These are phyloP conservation scores for Crepidotus variabilis DNA, from an alignment of 768 basidiomycete genomes.

Conservation along the genomic window DNA sequence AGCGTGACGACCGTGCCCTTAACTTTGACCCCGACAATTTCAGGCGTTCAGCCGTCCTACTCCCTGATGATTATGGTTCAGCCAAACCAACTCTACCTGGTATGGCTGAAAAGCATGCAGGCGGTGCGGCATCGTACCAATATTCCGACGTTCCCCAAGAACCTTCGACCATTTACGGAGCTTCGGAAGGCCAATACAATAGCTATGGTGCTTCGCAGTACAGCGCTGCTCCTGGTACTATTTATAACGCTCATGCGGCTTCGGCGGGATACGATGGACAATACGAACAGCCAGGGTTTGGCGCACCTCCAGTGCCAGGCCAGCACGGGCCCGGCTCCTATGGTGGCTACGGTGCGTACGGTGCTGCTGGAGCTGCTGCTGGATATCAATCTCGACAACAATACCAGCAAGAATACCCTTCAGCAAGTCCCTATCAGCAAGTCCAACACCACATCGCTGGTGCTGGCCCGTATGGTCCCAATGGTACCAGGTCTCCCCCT, in stretches of 20 bases:
- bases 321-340: slow-evolving; percentile 19
- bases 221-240: slow-evolving; percentile 4
- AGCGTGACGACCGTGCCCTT: not conserved
- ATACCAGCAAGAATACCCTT: not conserved
- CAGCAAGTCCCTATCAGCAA: too few species aligned
- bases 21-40: not conserved
- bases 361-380: not conserved
- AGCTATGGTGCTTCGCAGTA: not conserved
- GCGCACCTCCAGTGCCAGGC: slow-evolving; percentile 19
- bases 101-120: not conserved
- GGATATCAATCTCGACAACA: not conserved
- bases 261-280: slow-evolving; percentile 14
- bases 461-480: not conserved
- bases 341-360: slow-evolving; percentile 13
- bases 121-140: not conserved
- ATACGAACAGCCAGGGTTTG: slow-evolving; percentile 19
- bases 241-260: not conserved
- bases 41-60: not conserved
- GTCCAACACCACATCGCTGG: not conserved
- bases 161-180: not conserved
- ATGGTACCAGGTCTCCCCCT: not conserved
- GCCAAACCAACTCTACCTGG: not conserved
- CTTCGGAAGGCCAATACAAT: not conserved
- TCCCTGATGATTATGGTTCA: not conserved
- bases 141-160: not conserved